Evolutionary conservation across 352 stramenopile species (phyloP), one percentile per base, ranked within the genome.

Genomic region (Phytopythium oedochilum): DNA sequence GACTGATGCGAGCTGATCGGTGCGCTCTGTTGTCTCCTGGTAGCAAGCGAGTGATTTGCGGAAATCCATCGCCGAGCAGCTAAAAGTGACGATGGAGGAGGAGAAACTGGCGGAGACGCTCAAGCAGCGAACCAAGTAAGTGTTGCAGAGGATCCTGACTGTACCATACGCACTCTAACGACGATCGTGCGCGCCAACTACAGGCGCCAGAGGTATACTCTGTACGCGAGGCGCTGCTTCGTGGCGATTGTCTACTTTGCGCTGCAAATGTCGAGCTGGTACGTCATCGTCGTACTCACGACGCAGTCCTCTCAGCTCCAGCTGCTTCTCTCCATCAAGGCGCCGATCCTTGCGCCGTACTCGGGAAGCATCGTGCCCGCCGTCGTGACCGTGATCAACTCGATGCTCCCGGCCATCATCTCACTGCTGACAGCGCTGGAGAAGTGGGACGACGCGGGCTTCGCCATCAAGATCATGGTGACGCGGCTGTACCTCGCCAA

Each of bases 401-500:
- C 78, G 7, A 54, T 83, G 10, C 61, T 94, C 0, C 84, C 84
- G 1, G 68, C 70, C 14, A 66, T 92, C 12, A 86, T 90, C 9
- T 82, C 73, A 9, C 40, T 85, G 5, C 57, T 94, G 5, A 92
- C 82, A 1, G 61, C 52, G 8, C 73, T 92, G 11, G 84, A 94
- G 61, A 78, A 74, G 48, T 94, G 81, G 81, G 84, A 94, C 49
- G 74, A 89, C 57, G 68, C 75, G 18, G 82, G 81, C 0, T 92
- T 92, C 61, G 66, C 75, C 17, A 91, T 91, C 64, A 92, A 94
- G 60, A 76, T 79, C 9, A 89, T 91, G 78, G 73, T 92, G 34
- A 90, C 75, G 25, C 76, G 82, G 1, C 48, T 94, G 39, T 94
- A 91, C 48, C 42, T 94, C 40, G 79, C 84, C n/a, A 92, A 94